Conservation (phyloP, 371 early-diverging fungal species). For the Caulochytrium protostelioides region DNA sequence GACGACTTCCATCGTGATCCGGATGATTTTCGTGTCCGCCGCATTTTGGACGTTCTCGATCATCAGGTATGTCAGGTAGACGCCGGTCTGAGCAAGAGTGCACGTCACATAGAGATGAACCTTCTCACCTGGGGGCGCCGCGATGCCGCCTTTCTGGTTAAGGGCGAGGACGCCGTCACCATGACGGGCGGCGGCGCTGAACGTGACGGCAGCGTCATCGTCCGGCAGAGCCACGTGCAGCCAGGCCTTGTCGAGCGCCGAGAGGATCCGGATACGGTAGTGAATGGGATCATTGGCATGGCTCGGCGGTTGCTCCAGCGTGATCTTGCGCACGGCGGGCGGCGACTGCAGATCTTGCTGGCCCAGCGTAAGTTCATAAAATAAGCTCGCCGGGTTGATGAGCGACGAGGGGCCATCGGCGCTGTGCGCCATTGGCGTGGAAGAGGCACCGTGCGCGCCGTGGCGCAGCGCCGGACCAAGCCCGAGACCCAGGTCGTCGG, state of each 20-base stretch:
- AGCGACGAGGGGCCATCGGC: too few species aligned
- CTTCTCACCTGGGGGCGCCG: slow-evolving; percentile 20
- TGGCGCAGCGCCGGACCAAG: too few species aligned
- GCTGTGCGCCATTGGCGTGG: too few species aligned
- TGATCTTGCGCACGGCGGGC: slow-evolving; percentile 28
- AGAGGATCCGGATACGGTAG: slow-evolving; percentile 30
- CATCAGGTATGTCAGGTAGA: slow-evolving; percentile 38
- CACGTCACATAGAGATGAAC: too few species aligned
- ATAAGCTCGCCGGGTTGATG: too few species aligned
- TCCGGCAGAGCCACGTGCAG: too few species aligned
- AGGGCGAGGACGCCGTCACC: too few species aligned
- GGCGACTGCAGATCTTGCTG: slow-evolving; percentile 38
- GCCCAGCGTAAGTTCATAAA: slow-evolving; percentile 48
- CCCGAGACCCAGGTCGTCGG: too few species aligned
- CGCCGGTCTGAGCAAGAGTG: too few species aligned
- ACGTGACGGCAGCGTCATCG: too few species aligned
- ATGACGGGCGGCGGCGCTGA: too few species aligned
- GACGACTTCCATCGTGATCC: slow-evolving; percentile 42
- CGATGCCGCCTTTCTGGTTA: slow-evolving; percentile 34
- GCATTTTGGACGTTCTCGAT: slow-evolving; percentile 45
- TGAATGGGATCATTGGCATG: slow-evolving; percentile 23
- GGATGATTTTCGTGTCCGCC: slow-evolving; percentile 37
- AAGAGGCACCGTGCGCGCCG: too few species aligned
- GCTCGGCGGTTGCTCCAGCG: slow-evolving; percentile 26
- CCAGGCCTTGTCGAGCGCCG: slow-evolving; percentile 31